Percentiles rank a stretch among this genome's conserved stretches.
Conservation (phyloP, 2,329 filamentous ascomycete genomes). For the Sporothrix dimorphospora region DNA sequence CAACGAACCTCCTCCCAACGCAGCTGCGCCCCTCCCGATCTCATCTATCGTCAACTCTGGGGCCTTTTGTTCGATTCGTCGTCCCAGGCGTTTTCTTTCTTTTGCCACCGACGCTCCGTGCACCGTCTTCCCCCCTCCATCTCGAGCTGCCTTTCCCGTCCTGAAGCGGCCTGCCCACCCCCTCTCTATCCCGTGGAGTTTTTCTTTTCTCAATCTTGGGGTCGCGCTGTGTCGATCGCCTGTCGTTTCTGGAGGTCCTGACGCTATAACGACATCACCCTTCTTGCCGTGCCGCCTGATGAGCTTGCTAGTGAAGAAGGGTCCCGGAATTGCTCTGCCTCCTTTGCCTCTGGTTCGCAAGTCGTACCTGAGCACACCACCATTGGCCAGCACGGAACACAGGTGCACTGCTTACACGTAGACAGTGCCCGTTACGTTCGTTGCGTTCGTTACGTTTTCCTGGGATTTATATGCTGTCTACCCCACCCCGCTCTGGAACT, state of each 20-base stretch:
- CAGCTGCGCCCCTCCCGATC: slow-evolving; percentile 5
- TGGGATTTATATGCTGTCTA: neutral
- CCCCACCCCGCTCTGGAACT: slow-evolving; percentile 19
- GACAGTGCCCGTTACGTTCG: neutral
- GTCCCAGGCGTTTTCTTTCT: neutral
- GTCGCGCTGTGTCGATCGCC: slow-evolving; percentile 1
- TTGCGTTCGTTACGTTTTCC: neutral
- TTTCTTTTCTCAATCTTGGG: neutral
- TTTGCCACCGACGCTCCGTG: slow-evolving; percentile 5
- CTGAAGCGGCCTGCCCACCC: neutral
- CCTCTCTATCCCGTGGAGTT: slow-evolving; percentile 1
- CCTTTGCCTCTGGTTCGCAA: slow-evolving; percentile 2
- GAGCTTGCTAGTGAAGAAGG: slow-evolving; percentile 49
- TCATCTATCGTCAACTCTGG: neutral
- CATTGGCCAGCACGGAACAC: neutral
- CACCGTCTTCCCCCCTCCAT: neutral
- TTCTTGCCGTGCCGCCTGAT: slow-evolving; percentile 37
- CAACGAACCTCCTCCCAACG: neutral
- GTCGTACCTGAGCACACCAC: slow-evolving; percentile 14
- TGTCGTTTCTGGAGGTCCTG: neutral
- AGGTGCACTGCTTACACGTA: neutral
- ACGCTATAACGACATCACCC: slow-evolving; percentile 20
- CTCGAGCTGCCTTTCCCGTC: neutral
- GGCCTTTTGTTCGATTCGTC: slow-evolving; percentile 9
- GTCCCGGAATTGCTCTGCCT: slow-evolving; percentile 30